Conservation (phyloP, 768 basidiomycete species). For the Psilocybe tampanensis region DNA sequence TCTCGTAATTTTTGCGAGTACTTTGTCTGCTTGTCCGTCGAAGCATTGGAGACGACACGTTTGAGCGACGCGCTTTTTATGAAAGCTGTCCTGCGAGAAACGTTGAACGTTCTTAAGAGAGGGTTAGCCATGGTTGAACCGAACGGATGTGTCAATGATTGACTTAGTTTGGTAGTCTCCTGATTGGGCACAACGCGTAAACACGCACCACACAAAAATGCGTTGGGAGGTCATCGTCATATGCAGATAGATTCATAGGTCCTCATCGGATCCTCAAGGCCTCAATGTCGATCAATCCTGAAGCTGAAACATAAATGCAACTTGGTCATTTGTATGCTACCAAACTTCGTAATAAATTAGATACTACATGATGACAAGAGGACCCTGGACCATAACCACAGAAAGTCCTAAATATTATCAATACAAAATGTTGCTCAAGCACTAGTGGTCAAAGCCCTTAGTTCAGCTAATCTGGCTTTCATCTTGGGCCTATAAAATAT, state of each 20-base stretch:
- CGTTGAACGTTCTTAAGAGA: conserved; percentile 8
- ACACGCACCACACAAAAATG: too few relatives aligned
- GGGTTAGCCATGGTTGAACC: conserved; percentile 16
- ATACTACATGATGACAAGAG: background rate
- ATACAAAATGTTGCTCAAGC: background rate
- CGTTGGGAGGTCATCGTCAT: too few relatives aligned
- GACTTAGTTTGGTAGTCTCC: too few relatives aligned
- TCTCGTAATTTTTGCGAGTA: conserved; percentile 73
- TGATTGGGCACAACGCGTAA: too few relatives aligned
- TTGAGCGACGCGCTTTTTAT: background rate
- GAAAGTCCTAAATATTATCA: background rate
- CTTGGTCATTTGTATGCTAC: background rate
- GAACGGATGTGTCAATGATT: background rate
- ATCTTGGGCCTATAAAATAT: conserved; percentile 70
- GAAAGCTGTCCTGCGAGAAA: background rate
- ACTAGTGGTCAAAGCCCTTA: conserved; percentile 35
- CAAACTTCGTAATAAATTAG: background rate
- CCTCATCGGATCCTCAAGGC: too few relatives aligned
- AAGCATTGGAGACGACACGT: conserved; percentile 10
- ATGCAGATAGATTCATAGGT: too few relatives aligned
- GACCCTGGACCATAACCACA: background rate
- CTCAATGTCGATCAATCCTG: too few relatives aligned
- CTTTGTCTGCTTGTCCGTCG: conserved; percentile 35
- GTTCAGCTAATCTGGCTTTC: conserved; percentile 71
- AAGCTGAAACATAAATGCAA: too few relatives aligned